phyloP scores from a whole-genome alignment of 176 grass and related monocot species.

The Leersia perrieri region DNA sequence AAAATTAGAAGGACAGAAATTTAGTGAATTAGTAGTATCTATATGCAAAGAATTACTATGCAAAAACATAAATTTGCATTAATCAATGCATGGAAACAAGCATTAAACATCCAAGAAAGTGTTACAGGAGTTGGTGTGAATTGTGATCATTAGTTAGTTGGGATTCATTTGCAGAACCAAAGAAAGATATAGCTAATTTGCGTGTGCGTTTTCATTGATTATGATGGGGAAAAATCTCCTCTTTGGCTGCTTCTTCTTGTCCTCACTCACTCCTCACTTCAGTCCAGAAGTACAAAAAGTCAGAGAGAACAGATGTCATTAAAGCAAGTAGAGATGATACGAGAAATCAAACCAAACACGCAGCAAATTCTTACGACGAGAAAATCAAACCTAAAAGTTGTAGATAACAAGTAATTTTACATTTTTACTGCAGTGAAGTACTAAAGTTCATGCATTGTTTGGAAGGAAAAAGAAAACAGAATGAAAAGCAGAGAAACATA shows the following conservation, averaged over 20 bases:
- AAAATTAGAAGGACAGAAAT: not conserved
- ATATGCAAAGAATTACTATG: not conserved
- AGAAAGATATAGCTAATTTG: not conserved
- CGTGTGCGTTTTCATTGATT: not conserved
- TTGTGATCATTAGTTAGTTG: not conserved
- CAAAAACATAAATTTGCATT: not conserved
- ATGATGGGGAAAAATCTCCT: not conserved
- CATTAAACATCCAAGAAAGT: not conserved
- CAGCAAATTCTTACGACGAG: not conserved
- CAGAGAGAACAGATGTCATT: slow-evolving; percentile 27
- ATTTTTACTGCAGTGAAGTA: not conserved
- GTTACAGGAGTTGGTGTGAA: not conserved
- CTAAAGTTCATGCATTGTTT: not conserved
- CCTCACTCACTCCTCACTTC: slow-evolving; percentile 33
- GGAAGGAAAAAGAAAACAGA: not conserved
- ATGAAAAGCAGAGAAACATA: not conserved
- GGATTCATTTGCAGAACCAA: not conserved
- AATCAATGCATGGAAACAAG: not conserved
- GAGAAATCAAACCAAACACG: not conserved
- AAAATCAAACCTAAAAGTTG: slow-evolving; percentile 29
- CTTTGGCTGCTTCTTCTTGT: slow-evolving; percentile 46
- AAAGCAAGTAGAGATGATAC: slow-evolving; percentile 3
- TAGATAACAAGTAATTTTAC: not conserved
- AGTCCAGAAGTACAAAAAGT: slow-evolving; percentile 26
- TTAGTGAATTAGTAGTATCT: no score